Conservation (phyloP, 2,329 filamentous ascomycete genomes). For the Talaromyces piceae region DNA sequence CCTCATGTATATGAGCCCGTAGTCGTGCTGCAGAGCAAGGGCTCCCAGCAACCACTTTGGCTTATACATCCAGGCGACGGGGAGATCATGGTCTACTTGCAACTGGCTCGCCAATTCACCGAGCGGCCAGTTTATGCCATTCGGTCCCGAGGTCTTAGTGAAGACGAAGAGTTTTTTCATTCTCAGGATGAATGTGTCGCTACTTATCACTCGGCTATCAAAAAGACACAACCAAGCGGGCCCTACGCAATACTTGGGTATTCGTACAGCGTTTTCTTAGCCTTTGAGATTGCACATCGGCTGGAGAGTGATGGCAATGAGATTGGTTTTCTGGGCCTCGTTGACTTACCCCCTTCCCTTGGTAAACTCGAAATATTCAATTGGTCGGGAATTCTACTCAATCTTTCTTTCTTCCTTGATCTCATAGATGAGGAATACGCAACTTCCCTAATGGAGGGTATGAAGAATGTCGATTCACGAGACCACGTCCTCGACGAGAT, state of each 20-base stretch:
- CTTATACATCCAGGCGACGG: constrained; percentile 34
- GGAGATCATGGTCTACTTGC: constrained; percentile 34
- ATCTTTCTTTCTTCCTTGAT: too few relatives aligned
- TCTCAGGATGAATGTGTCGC: constrained; percentile 33
- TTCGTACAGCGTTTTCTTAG: constrained; percentile 43
- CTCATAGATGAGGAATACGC: too few relatives aligned
- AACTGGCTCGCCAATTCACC: constrained; percentile 23
- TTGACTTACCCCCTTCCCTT: constrained; percentile 48
- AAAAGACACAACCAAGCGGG: constrained; percentile 38
- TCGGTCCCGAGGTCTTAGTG: constrained; percentile 39
- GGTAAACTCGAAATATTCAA: too few relatives aligned
- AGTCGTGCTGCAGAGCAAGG: constrained; percentile 20
- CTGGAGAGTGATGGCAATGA: constrained; percentile 33
- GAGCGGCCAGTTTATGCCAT: constrained; percentile 43
- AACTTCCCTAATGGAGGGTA: too few relatives aligned
- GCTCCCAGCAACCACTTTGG: constrained; percentile 24
- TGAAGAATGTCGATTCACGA: too few relatives aligned
- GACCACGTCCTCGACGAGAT: too few relatives aligned
- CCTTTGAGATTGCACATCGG: constrained; percentile 45
- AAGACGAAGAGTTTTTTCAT: constrained; percentile 30
- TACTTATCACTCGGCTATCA: constrained; percentile 37
- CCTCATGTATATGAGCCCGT: constrained; percentile 22
- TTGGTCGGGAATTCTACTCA: too few relatives aligned
- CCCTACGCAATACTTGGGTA: constrained; percentile 50
- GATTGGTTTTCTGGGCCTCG: constrained; percentile 39